Base-by-base conservation (phyloP, 768 basidiomycete species). In the Mycena indigotica region DNA sequence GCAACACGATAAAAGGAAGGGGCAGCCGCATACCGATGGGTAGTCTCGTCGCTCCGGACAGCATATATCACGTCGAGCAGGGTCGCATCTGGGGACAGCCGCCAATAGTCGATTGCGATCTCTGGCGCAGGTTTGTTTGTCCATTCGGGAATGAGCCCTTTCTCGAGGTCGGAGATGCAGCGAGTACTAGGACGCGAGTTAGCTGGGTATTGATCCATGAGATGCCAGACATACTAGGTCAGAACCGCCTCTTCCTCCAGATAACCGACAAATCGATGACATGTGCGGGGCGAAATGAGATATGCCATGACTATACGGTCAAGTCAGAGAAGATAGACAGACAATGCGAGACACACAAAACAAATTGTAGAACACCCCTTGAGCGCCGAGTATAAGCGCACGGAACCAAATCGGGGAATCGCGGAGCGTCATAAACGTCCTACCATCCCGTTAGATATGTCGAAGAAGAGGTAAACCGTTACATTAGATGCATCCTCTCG, bases 71-170 rank as follows among this genome's bases (percentile, higher is more conserved):
- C 88, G 65, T 98, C 96, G 19, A 93, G 76, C 57, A 98, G 75
- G 65, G 83, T 94, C 0, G 93, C 90, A 64, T 89, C 72, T 2
- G 82, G 74, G 2, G 71, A 68, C 28, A 96, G 79, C 23, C 94
- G 84, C 93, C 96, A 98, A 73, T 98, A 98, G 69, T 98, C 95
- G 60, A 92, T 94, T 6, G 95, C 90, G 69, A 98, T 96, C 66
- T 84, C 78, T 0, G 95, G 95, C 5, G 94, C 91, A 32, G 89
- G 82, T 66, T 79, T 73, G 67, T 88, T 76, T 28, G 80, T 76
- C 89, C 93, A 95, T 68, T 88, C 85, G 1, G 93, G 93, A 54
- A 96, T 77, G 49, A 80, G 84, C 16, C 93, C 93, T 3, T 80
- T 79, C 66, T 95, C 89, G 38, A 99, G 78, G 56, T 98, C 94